Conservation (phyloP, 2,329 filamentous ascomycete species). For the Elsinoe ampelina region DNA sequence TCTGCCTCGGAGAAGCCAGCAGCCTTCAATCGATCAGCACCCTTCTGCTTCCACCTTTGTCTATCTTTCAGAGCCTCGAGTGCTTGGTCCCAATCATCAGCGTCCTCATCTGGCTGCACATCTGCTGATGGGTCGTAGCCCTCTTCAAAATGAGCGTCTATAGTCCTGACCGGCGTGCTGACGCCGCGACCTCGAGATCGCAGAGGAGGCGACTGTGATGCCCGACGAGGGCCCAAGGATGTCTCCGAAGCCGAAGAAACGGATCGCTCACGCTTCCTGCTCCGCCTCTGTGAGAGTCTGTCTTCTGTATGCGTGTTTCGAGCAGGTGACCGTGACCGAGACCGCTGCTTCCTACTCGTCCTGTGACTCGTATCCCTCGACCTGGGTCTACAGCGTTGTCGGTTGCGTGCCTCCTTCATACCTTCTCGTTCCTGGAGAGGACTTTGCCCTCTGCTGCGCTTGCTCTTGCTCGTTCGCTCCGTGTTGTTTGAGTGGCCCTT, state of each 20-base stretch:
- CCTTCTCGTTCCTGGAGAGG: no score
- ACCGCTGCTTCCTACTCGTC: neutral
- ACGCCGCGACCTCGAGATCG: constrained; percentile 63
- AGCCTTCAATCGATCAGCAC: constrained; percentile 63
- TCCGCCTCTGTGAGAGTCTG: neutral
- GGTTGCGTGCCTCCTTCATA: no score
- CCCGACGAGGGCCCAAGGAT: constrained; percentile 61
- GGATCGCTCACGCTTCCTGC: neutral
- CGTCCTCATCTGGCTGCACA: constrained; percentile 39
- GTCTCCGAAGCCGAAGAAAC: neutral
- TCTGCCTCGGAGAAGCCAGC: constrained; percentile 72
- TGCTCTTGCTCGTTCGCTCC: no score
- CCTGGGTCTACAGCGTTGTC: neutral
- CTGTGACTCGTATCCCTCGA: neutral
- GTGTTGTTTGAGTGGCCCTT: no score
- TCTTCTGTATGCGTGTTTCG: neutral
- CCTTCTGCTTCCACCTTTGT: constrained; percentile 65
- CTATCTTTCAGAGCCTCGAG: constrained; percentile 71
- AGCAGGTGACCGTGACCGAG: neutral
- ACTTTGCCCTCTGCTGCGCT: no score
- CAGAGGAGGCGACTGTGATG: constrained; percentile 37
- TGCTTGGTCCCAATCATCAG: constrained; percentile 68
- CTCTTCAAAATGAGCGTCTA: constrained; percentile 71
- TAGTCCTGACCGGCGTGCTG: constrained; percentile 49
- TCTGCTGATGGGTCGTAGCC: constrained; percentile 53